Evolutionary conservation across 169 alveolate species (phyloP).

Genomic region (Eimeria zaria): DNA sequence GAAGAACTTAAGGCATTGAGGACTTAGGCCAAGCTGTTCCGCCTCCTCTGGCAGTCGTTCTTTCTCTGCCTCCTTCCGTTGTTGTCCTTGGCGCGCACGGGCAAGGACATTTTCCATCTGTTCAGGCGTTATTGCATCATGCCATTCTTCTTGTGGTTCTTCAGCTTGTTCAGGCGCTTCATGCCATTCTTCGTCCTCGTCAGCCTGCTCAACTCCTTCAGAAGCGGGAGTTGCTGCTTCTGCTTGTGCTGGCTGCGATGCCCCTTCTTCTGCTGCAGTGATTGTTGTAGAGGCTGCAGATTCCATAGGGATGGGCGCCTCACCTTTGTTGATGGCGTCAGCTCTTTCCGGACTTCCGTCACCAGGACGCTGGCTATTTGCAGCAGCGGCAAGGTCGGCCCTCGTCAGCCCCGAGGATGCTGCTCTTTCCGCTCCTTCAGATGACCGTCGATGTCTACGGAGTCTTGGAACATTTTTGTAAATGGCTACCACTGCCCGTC

Average conservation of each 20-base stretch:
- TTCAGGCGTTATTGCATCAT: not conserved
- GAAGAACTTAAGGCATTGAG: not conserved
- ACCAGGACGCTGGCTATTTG: not conserved
- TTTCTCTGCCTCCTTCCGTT: not conserved
- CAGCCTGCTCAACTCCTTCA: not conserved
- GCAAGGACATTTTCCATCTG: not conserved
- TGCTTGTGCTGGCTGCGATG: not conserved
- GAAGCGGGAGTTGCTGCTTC: not conserved
- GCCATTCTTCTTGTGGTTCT: conserved; percentile 7
- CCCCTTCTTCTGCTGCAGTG: not conserved
- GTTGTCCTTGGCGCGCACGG: not conserved
- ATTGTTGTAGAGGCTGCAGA: not conserved
- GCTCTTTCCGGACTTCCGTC: not conserved
- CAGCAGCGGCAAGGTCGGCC: not conserved
- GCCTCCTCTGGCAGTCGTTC: not conserved
- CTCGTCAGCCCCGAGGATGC: not conserved
- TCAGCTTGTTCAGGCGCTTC: conserved; percentile 11
- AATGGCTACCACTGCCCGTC: not conserved
- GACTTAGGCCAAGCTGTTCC: not conserved
- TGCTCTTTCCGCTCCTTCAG: not conserved
- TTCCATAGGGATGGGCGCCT: not conserved
- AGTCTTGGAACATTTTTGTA: not conserved
- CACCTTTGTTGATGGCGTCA: not conserved
- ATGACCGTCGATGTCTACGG: not conserved
- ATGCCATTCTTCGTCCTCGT: not conserved